Conservation (phyloP, 164 flowering plant genomes). For the Aristolochia contorta region DNA sequence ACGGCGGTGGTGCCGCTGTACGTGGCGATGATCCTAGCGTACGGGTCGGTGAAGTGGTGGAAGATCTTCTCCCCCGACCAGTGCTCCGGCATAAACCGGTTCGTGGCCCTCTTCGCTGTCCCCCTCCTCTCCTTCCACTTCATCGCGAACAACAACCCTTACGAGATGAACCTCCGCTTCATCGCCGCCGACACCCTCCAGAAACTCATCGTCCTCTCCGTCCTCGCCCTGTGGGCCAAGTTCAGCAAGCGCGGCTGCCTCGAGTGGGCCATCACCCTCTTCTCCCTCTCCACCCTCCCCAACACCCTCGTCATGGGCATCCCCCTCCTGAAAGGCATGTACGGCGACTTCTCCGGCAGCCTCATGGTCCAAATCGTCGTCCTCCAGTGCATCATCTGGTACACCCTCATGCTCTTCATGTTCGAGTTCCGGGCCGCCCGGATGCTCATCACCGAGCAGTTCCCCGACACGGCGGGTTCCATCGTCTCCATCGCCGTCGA, state of each 20-base stretch:
- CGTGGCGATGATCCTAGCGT: slow-evolving; percentile 91
- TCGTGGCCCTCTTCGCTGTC: slow-evolving; percentile 89
- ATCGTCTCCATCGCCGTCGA: slow-evolving; percentile 82
- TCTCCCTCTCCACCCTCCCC: slow-evolving; percentile 78
- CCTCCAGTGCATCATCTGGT: slow-evolving; percentile 90
- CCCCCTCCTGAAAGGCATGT: slow-evolving; percentile 85
- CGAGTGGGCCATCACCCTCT: slow-evolving; percentile 81
- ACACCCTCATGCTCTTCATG: slow-evolving; percentile 82
- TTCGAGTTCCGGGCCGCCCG: slow-evolving; percentile 79
- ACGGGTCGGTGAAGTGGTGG: slow-evolving; percentile 98
- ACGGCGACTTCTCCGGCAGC: slow-evolving; percentile 59
- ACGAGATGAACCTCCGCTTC: slow-evolving; percentile 71
- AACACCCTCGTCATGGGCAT: slow-evolving; percentile 96
- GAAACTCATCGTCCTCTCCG: slow-evolving; percentile 52
- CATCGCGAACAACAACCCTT: slow-evolving; percentile 71
- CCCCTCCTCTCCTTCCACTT: slow-evolving; percentile 94
- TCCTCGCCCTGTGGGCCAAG: slow-evolving; percentile 41
- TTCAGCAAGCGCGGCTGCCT: slow-evolving; percentile 47
- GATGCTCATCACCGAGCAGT: slow-evolving; percentile 73
- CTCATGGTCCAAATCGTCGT: slow-evolving; percentile 93
- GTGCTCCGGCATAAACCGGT: slow-evolving; percentile 92
- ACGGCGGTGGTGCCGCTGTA: slow-evolving; percentile 93
- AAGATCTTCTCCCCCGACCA: slow-evolving; percentile 85
- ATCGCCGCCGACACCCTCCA: slow-evolving; percentile 90
- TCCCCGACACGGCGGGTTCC: slow-evolving; percentile 76